phyloP scores from a whole-genome alignment of 441 rosid species.

The Populus trichocarpa region DNA sequence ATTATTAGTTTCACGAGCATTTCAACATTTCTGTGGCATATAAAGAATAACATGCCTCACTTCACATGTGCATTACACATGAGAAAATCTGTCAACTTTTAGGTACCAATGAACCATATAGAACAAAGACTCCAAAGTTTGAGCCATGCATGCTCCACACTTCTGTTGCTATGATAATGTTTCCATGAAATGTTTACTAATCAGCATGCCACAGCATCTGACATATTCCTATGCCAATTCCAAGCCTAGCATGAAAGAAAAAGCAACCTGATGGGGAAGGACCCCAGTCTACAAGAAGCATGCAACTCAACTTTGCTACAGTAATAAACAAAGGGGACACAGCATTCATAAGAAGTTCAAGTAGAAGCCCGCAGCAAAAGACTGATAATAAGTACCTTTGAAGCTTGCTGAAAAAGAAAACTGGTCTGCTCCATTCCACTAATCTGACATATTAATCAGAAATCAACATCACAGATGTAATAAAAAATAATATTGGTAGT shows the following conservation, averaged over 20 bases:
- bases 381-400: slow-evolving; percentile 55
- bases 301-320: not conserved
- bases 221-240: not conserved
- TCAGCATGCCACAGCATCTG: not conserved
- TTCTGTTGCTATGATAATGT: not conserved
- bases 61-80: not conserved
- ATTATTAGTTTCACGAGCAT: not conserved
- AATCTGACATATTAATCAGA: slow-evolving; percentile 49
- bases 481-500: slow-evolving; percentile 5
- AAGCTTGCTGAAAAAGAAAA: slow-evolving; percentile 97
- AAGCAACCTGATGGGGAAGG: not conserved
- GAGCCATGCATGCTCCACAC: not conserved
- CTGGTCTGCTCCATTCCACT: slow-evolving; percentile 99
- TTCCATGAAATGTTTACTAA: not conserved
- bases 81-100: not conserved
- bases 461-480: slow-evolving; percentile 9
- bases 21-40: not conserved
- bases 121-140: not conserved
- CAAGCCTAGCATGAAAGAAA: not conserved
- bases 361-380: not conserved
- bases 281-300: slow-evolving; percentile 3
- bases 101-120: not conserved
- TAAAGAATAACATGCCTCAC: not conserved
- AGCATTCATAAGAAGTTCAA: slow-evolving; percentile 5
- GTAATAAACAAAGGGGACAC: not conserved